Base-by-base conservation (phyloP, 495 filamentous ascomycete species). In the Penicillium fimorum region DNA sequence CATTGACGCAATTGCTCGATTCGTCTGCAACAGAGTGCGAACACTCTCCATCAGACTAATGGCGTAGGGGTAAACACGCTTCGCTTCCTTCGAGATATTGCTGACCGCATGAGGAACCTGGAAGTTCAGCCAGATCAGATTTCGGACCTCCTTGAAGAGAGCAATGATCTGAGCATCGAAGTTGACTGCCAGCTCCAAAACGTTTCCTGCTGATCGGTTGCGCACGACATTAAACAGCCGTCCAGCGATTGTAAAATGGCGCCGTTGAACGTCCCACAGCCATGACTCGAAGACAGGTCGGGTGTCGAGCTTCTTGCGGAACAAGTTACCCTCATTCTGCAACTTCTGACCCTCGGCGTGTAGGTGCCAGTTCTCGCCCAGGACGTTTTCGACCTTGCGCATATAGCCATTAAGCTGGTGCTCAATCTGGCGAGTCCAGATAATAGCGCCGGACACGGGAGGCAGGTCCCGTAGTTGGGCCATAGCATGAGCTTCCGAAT, bases 11-110 rank as follows among this genome's bases (percentile, higher is more conserved):
- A 99, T 96, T 48, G 84, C 82, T 20, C 89, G 86, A 55, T 82
- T 88, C 1, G 91, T 96, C 72, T 99, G 94, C 4, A 89, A 79
- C 63, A 92, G 85, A 0, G 91, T 97, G 46, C 91, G 84, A 10
- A 96, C 89, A 64, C 89, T 96, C 73, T 99, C 94, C 92, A 99
- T 99, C 63, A 99, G 71, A 64, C 92, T 97, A 54, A 97, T 92
- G 18, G 94, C 94, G 66, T 92, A 97, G 2, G 94, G 94, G 65
- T 99, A 99, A 10, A 97, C 94, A 37, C 93, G 83, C 69, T 95
- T 96, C 1, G 94, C 95, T 65, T 97, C 94, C 71, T 96, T 97
- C 3, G 94, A 95, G 57, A 95, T 88, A 60, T 90, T 97, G 79
- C 86, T 96, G 64, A 99, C 87, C 2, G 87, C 80, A 75, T 97